These are phyloP conservation scores for Citrullus amarus DNA, from an alignment of 306 rosid species.

Conservation along the genomic window DNA sequence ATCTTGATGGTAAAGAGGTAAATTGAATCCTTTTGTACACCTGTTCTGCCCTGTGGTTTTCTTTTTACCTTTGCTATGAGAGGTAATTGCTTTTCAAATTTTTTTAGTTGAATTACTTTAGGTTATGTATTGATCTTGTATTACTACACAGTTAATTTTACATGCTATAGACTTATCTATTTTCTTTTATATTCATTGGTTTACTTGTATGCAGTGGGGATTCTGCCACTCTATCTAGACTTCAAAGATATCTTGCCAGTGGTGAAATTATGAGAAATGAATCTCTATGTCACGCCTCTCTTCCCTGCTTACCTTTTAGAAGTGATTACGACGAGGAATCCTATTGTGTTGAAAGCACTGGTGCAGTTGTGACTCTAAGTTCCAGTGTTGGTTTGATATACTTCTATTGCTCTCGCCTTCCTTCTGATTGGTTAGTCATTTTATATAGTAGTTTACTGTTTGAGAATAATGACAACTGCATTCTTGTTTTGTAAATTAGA, in stretches of 20 bases:
- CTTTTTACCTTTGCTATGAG: neutral
- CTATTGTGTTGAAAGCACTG: constrained; percentile 63
- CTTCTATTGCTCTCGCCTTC: constrained; percentile 82
- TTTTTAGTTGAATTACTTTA: neutral
- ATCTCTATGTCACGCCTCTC: constrained; percentile 43
- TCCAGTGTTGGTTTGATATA: constrained; percentile 54
- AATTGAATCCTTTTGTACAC: neutral
- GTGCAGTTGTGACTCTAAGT: constrained; percentile 47
- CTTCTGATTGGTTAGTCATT: constrained; percentile 61
- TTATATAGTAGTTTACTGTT: neutral
- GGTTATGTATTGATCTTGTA: neutral
- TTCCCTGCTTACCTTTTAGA: constrained; percentile 38
- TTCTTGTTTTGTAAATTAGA: neutral
- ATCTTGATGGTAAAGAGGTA: constrained; percentile 70
- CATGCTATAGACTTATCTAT: neutral
- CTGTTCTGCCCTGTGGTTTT: neutral
- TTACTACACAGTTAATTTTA: neutral
- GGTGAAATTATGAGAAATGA: constrained; percentile 66
- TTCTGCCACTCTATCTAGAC: constrained; percentile 34
- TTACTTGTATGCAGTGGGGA: constrained; percentile 46
- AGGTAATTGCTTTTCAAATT: neutral
- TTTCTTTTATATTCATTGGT: neutral
- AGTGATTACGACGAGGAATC: constrained; percentile 27
- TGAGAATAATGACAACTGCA: neutral
- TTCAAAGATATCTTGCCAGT: constrained; percentile 46